Base-by-base conservation (phyloP, 345 rosid genomes). In the Eucalyptus viminalis region DNA sequence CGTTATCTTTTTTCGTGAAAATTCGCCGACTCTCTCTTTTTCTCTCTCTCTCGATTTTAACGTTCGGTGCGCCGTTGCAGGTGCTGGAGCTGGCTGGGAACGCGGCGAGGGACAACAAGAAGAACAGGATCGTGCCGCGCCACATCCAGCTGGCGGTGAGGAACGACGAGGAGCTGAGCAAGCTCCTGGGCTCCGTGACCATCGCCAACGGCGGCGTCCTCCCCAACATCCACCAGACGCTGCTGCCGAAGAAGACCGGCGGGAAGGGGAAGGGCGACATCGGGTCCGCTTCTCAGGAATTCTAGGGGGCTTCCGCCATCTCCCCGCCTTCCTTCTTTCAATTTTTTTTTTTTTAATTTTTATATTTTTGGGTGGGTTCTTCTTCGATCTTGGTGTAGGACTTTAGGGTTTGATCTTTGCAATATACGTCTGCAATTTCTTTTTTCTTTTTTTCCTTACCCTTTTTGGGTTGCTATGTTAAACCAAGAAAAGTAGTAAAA, bases 71-170 rank as follows among this genome's bases (percentile, higher is more conserved):
- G 88, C 40, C 21, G 17, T 15, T 40, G 43, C 29, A 88, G 89
- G 89, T 88, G 45, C 43, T 88, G 86, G 89, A 88, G 89, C 62
- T 88, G 27, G 89, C 87, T 2, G 89, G 89, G 53, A 88, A 88
- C 25, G 89, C 89, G 49, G 89, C 89, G 47, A 80, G 89, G 86
- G 89, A 88, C 45, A 88, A 88, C 89, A 88, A 88, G 89, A 88
- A 88, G 87, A 88, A 80, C 86, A 51, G 89, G 49, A 81, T 88
- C 19, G 89, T 88, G 49, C 89, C 89, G 86, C 83, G 89, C 40
- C 89, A 88, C 69, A 88, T 88, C 44, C 89, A 88, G 89, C 69
- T 88, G 60, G 89, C 89, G 22, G 89, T 88, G 69, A 53, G 89
- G 69, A 88, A 88, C 47, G 89, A 88, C 34, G 89, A 88, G 87